Base-by-base conservation (phyloP, 441 rosid genomes). In the Populus trichocarpa region DNA sequence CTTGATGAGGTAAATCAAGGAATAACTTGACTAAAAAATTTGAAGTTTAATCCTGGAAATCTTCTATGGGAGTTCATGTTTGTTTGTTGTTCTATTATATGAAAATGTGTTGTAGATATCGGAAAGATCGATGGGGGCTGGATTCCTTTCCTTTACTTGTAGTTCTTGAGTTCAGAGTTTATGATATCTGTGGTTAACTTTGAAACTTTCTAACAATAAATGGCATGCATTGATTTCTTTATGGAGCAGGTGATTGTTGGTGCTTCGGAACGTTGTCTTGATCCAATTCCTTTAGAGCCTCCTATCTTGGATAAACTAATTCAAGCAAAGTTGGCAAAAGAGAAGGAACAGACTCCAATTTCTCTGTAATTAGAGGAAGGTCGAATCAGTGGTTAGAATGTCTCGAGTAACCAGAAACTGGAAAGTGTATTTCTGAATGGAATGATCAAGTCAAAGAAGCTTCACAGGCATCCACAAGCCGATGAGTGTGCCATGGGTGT, bases 251-350 rank as follows among this genome's bases (percentile, higher is more conserved):
- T 93, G 81, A 91, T 93, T 28, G 98, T 96, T 81, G 93, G 98
- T 80, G 89, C 98, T 72, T 89, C 99, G 0, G 98, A 96, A 84
- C 98, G 98, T 57, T 96, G 97, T 76, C 95, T 93, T 71, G 99
- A 96, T 81, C 97, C 98, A 23, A 86, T 83, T 77, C 98, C 97
- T 70, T 69, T 96, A 82, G 99, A 96, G 86, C 96, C 93, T 72
- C 93, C 98, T 23, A 94, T 96, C 53, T 78, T 96, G 95, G 98
- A 94, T 84, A 94, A 90, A 85, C 96, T 96, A 72, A 90, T 96
- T 83, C 98, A 92, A 83, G 93, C 92, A 33, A 96, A 94, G 86
- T 81, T 93, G 78, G 89, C 89, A 53, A 93, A 90, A 88, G 80
- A 86, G 8, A 88, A 78, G 79, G 92, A 87, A 40, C 86, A 71